Evolutionary conservation across 1,284 basidiomycete species (phyloP).

Genomic region (Sanghuangporus weigelae): DNA sequence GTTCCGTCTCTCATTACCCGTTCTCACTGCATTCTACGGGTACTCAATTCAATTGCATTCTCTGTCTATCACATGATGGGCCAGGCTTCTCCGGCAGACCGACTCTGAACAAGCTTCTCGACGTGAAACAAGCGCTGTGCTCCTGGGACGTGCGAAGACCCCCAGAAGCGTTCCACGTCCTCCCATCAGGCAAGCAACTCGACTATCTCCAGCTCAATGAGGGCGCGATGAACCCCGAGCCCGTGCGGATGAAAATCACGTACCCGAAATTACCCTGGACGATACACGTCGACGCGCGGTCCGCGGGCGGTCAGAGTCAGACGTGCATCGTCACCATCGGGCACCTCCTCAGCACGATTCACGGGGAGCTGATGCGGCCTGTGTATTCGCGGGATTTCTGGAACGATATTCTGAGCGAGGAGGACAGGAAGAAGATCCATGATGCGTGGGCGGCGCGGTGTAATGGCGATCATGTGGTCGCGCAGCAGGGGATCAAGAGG

Average conservation of each 20-base stretch:
- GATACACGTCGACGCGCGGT: not conserved
- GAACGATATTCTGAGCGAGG: slow-evolving; percentile 8
- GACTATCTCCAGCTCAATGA: slow-evolving; percentile 11
- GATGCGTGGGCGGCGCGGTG: slow-evolving; percentile 5
- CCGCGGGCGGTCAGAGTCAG: not conserved
- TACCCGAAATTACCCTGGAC: slow-evolving; percentile 12
- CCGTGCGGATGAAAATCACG: slow-evolving; percentile 1
- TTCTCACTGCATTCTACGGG: not conserved
- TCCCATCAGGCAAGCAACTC: not conserved
- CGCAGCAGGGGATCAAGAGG: slow-evolving; percentile 12
- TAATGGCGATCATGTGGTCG: not conserved
- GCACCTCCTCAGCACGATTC: slow-evolving; percentile 7
- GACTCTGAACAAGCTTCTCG: slow-evolving; percentile 6
- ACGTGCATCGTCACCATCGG: slow-evolving; percentile 10
- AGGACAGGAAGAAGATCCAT: slow-evolving; percentile 13
- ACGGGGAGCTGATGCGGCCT: not conserved
- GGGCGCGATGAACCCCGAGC: slow-evolving; percentile 2
- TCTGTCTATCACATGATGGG: not conserved
- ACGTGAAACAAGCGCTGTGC: not conserved
- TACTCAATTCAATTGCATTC: not conserved
- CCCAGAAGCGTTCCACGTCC: not conserved
- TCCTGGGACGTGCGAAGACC: slow-evolving; percentile 13
- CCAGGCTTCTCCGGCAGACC: not conserved
- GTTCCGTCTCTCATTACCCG: not conserved
- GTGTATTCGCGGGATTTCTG: slow-evolving; percentile 10